Percentiles rank a stretch among this genome's conserved stretches.
Conservation (phyloP, 139 green algal species). For the Volvox africanus region DNA sequence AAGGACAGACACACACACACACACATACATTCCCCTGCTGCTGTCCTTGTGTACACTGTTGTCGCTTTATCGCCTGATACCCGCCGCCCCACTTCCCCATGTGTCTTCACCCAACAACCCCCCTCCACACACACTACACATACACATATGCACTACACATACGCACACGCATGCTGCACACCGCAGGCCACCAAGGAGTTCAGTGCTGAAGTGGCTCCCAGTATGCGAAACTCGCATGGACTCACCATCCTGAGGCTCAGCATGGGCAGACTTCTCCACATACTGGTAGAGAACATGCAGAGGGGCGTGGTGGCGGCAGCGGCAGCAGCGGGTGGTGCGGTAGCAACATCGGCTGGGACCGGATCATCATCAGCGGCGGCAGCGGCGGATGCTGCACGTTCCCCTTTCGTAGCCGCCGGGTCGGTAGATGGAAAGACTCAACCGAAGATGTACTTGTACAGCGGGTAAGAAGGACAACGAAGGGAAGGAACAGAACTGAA, state of each 20-base stretch:
- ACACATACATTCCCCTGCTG: too few relatives aligned
- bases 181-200: conserved; percentile 72
- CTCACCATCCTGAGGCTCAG: conserved; percentile 71
- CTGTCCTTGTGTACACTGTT: too few relatives aligned
- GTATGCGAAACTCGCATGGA: conserved; percentile 48
- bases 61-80: too few relatives aligned
- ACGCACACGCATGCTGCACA: too few relatives aligned
- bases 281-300: conserved; percentile 74
- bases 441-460: conserved; percentile 73
- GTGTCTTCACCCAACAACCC: too few relatives aligned
- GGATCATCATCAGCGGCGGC: not conserved
- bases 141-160: too few relatives aligned
- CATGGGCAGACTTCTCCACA: conserved; percentile 67
- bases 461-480: conserved; percentile 39
- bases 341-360: too few relatives aligned
- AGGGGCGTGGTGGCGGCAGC: conserved; percentile 9
- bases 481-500: too few relatives aligned
- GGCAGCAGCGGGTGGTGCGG: not conserved
- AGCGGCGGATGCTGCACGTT: not conserved
- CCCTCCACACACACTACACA: too few relatives aligned
- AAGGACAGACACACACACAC: too few relatives aligned
- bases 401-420: too few relatives aligned
- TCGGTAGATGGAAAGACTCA: not conserved
- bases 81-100: not conserved
- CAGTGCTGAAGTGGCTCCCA: conserved; percentile 51